These are phyloP conservation scores for Plasmodium berghei DNA, from an alignment of 169 alveolate genomes.

Conservation along the genomic window DNA sequence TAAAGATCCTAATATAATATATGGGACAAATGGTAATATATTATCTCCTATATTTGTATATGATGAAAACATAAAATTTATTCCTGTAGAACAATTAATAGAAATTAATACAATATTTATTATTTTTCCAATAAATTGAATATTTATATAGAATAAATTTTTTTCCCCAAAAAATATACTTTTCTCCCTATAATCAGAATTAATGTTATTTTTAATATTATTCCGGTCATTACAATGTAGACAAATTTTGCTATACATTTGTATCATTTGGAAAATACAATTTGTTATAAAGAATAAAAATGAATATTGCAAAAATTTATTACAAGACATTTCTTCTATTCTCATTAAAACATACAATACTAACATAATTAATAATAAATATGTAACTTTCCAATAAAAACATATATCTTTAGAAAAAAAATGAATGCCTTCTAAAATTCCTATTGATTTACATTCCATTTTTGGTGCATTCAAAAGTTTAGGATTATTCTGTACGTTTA, in stretches of 20 bases:
- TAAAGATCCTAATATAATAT: conserved; percentile 46
- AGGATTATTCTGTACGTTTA: too few species aligned
- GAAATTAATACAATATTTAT: conserved; percentile 36
- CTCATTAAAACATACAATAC: conserved; percentile 32
- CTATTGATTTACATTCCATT: conserved; percentile 15
- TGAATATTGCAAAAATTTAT: conserved; percentile 31
- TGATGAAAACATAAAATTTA: conserved; percentile 70
- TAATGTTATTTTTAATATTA: background rate
- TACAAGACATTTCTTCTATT: conserved; percentile 47
- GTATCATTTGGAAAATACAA: conserved; percentile 20
- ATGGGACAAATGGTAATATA: conserved; percentile 8
- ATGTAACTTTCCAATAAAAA: conserved; percentile 3
- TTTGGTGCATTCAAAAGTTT: background rate
- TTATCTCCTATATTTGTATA: conserved; percentile 66
- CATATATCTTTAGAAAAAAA: conserved; percentile 38
- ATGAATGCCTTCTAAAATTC: background rate
- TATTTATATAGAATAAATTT: conserved; percentile 39
- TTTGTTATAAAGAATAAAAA: conserved; percentile 19
- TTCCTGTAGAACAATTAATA: conserved; percentile 69
- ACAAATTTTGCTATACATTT: conserved; percentile 8
- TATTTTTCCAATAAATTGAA: conserved; percentile 22
- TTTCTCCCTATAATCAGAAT: background rate
- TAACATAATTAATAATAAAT: conserved; percentile 17
- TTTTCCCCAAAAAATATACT: conserved; percentile 34
- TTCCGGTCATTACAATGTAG: background rate